These are phyloP conservation scores for Lactarius sp. DNA, from an alignment of 768 basidiomycete genomes.

Conservation along the genomic window DNA sequence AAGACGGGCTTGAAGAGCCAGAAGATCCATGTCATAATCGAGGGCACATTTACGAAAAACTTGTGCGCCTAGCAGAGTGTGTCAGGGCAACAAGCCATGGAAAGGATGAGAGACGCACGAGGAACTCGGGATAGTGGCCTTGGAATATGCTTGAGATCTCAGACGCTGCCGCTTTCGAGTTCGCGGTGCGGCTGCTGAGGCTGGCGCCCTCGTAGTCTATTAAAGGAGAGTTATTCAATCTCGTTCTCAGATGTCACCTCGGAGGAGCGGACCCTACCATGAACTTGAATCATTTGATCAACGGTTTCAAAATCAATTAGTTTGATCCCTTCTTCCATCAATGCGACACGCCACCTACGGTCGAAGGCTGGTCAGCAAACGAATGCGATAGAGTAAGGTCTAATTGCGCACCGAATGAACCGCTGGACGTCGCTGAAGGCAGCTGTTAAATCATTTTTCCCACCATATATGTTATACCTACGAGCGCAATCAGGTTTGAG, in stretches of 20 bases:
- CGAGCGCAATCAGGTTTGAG: background rate
- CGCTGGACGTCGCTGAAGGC: conserved; percentile 74
- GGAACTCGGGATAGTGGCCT: conserved; percentile 73
- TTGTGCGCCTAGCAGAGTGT: conserved; percentile 50
- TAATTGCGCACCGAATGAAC: conserved; percentile 58
- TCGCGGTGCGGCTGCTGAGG: conserved; percentile 60
- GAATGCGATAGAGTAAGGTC: background rate
- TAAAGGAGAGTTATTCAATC: background rate
- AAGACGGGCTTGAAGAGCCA: conserved; percentile 77
- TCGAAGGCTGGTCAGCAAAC: background rate
- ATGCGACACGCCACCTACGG: conserved; percentile 68
- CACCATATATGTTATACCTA: conserved; percentile 81
- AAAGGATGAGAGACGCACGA: conserved; percentile 41
- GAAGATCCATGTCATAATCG: conserved; percentile 74
- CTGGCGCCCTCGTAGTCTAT: conserved; percentile 73
- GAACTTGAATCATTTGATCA: conserved; percentile 32
- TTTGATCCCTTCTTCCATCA: conserved; percentile 65
- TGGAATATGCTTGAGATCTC: conserved; percentile 73
- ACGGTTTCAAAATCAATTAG: conserved; percentile 66
- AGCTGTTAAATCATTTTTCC: conserved; percentile 54
- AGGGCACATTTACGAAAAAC: conserved; percentile 80
- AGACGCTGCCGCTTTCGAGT: conserved; percentile 71
- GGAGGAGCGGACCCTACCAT: conserved; percentile 10
- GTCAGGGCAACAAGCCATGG: background rate
- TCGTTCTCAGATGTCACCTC: background rate